phyloP scores from a whole-genome alignment of 495 filamentous ascomycete species.

The Physcia stellaris region DNA sequence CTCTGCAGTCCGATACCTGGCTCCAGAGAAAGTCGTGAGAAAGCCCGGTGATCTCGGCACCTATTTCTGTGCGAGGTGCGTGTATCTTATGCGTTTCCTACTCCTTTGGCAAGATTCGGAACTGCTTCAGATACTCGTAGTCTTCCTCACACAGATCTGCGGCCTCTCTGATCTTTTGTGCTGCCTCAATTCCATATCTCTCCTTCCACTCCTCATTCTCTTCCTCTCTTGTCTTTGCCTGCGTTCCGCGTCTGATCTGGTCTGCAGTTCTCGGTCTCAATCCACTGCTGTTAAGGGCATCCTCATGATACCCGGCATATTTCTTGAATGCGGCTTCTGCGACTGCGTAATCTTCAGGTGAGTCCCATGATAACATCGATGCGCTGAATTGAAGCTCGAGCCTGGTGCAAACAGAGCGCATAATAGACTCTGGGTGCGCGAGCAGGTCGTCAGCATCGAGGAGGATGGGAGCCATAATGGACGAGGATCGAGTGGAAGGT shows the following conservation, averaged over 20 bases:
- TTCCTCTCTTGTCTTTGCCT: conserved; percentile 45
- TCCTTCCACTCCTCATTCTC: conserved; percentile 64
- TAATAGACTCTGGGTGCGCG: conserved; percentile 55
- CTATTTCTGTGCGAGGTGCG: too few relatives aligned
- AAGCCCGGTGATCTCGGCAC: too few relatives aligned
- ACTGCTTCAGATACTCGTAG: conserved; percentile 46
- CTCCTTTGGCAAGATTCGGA: too few relatives aligned
- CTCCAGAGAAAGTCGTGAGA: too few relatives aligned
- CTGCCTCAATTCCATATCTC: conserved; percentile 69
- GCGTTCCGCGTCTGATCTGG: too few relatives aligned
- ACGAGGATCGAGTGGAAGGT: not conserved
- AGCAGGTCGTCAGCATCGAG: conserved; percentile 88
- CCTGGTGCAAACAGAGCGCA: conserved; percentile 59
- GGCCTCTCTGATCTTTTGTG: conserved; percentile 55
- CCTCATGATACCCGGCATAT: conserved; percentile 88
- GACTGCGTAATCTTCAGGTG: conserved; percentile 44
- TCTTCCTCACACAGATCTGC: conserved; percentile 55
- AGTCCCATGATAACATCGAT: conserved; percentile 70
- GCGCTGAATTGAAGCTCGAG: conserved; percentile 55
- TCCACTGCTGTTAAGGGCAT: conserved; percentile 66
- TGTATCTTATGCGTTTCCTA: too few relatives aligned
- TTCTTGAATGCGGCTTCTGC: conserved; percentile 69
- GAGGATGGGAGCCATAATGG: conserved; percentile 24
- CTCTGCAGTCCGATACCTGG: too few relatives aligned
- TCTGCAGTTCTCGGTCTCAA: conserved; percentile 47